Conservation (phyloP, 257 asterid genomes). For the Solanum infundibuliforme region DNA sequence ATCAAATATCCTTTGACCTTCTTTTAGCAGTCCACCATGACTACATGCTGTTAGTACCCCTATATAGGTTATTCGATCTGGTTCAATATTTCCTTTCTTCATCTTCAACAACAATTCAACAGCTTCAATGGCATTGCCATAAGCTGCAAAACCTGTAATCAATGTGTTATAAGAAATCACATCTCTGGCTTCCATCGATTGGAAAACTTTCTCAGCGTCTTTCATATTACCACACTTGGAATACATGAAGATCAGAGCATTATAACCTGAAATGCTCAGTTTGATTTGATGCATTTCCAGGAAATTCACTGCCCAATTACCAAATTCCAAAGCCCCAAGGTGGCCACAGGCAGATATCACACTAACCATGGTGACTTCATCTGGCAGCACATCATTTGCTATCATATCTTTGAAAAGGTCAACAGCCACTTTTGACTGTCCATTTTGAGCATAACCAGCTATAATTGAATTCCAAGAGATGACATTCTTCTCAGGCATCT, state of each 20-base stretch:
- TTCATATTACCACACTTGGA: slow-evolving; percentile 68
- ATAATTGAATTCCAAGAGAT: slow-evolving; percentile 73
- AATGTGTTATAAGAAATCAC: slow-evolving; percentile 56
- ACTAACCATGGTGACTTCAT: slow-evolving; percentile 57
- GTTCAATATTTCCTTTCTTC: slow-evolving; percentile 31
- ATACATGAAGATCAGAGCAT: slow-evolving; percentile 63
- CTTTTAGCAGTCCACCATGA: slow-evolving; percentile 53
- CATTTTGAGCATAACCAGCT: slow-evolving; percentile 67
- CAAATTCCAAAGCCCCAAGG: slow-evolving; percentile 59
- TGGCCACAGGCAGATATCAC: slow-evolving; percentile 77
- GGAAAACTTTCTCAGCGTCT: slow-evolving; percentile 33
- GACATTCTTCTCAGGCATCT: slow-evolving; percentile 44
- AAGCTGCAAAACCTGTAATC: slow-evolving; percentile 65
- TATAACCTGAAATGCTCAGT: slow-evolving; percentile 33
- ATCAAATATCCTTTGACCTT: slow-evolving; percentile 40
- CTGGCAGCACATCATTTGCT: slow-evolving; percentile 27
- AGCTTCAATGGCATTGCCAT: slow-evolving; percentile 48
- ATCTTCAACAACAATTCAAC: slow-evolving; percentile 37
- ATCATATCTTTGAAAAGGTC: slow-evolving; percentile 54
- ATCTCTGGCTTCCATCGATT: slow-evolving; percentile 43
- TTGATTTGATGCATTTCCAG: slow-evolving; percentile 22
- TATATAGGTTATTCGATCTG: slow-evolving; percentile 49
- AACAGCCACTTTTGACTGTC: slow-evolving; percentile 48
- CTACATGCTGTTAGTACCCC: slow-evolving; percentile 65
- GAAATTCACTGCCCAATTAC: slow-evolving; percentile 36